phyloP scores from a whole-genome alignment of 352 stramenopile genomes.

The Phytophthora palmivora region DNA sequence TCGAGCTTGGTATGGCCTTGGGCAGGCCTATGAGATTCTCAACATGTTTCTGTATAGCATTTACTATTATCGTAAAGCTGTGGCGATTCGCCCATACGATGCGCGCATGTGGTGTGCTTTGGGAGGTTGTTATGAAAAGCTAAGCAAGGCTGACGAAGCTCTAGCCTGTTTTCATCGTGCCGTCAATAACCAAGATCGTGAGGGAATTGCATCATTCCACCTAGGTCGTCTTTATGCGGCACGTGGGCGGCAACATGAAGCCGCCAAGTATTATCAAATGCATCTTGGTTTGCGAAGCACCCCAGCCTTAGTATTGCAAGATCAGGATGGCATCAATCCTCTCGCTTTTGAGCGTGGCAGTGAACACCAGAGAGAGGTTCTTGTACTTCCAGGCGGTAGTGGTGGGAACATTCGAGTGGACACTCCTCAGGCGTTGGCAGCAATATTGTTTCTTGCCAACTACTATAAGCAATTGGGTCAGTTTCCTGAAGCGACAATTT shows the following conservation, averaged over 20 bases:
- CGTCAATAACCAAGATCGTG: conserved; percentile 77
- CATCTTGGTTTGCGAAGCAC: conserved; percentile 61
- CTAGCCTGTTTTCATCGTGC: conserved; percentile 80
- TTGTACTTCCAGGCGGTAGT: conserved; percentile 38
- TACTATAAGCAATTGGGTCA: conserved; percentile 81
- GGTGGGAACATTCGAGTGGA: conserved; percentile 60
- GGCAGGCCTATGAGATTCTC: conserved; percentile 98
- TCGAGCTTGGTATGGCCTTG: conserved; percentile 98
- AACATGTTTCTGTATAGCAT: conserved; percentile 98
- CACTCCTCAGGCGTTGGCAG: conserved; percentile 64
- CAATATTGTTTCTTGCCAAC: conserved; percentile 81
- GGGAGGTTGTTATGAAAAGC: conserved; percentile 86
- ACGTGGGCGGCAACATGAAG: conserved; percentile 59
- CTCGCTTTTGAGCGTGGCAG: conserved; percentile 2
- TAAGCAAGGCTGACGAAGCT: conserved; percentile 73
- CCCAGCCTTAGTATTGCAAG: conserved; percentile 24
- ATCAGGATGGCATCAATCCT: conserved; percentile 16
- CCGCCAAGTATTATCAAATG: conserved; percentile 78
- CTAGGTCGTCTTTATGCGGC: conserved; percentile 64
- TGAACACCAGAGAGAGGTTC: conserved; percentile 27
- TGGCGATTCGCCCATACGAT: conserved; percentile 95
- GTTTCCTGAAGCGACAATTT: conserved; percentile 62
- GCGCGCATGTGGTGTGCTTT: conserved; percentile 98
- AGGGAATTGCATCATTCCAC: conserved; percentile 79
- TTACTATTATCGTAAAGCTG: conserved; percentile 99